Percentiles rank a stretch among this genome's conserved stretches.
Conservation (phyloP, 306 rosid species). For the Pterocarpus macrocarpus region DNA sequence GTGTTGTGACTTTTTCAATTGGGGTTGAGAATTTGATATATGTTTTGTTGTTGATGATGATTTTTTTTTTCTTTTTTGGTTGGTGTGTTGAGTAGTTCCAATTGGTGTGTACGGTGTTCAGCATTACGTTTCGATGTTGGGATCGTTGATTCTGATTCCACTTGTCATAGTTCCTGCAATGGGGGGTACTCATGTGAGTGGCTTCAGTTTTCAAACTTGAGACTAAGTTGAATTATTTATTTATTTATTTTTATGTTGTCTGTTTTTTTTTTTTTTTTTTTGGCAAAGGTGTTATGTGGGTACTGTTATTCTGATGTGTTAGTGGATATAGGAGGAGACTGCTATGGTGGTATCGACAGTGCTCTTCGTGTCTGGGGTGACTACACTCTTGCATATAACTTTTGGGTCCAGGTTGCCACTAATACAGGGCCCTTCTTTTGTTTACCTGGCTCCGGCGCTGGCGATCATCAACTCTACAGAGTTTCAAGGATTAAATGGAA, state of each 20-base stretch:
- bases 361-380: conserved; percentile 86
- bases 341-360: conserved; percentile 89
- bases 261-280: background rate
- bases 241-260: background rate
- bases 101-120: conserved; percentile 90
- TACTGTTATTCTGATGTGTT: conserved; percentile 66
- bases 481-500: conserved; percentile 82
- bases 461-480: conserved; percentile 89
- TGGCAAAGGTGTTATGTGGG: conserved; percentile 36
- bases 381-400: conserved; percentile 85
- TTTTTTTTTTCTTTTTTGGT: background rate
- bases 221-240: conserved; percentile 2
- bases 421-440: conserved; percentile 96
- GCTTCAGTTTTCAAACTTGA: conserved; percentile 9
- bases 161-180: conserved; percentile 97
- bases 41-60: background rate
- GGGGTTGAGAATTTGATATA: background rate
- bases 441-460: conserved; percentile 86
- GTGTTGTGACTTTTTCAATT: background rate
- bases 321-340: conserved; percentile 87
- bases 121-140: conserved; percentile 87
- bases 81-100: conserved; percentile 64
- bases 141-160: conserved; percentile 89
- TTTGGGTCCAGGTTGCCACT: conserved; percentile 95
- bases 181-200: conserved; percentile 97